Percentiles rank a stretch among this genome's conserved stretches.
phyloP scores from a whole-genome alignment of 1,139 yeast genomes.

The Geotrichum cucujoidarum region DNA sequence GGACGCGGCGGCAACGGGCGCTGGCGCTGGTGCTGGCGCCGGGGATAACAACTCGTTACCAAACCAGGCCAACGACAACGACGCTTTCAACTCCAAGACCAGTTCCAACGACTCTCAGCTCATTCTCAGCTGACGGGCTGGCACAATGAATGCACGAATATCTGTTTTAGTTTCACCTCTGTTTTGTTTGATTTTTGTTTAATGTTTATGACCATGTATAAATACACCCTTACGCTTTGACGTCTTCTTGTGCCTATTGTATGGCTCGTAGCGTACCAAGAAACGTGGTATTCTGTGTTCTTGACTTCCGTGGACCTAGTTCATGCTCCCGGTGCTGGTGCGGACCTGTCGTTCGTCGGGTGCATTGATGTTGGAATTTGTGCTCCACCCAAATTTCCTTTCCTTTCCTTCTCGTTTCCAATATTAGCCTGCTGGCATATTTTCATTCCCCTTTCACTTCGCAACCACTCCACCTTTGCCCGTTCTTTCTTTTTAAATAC shows the following conservation, averaged over 20 bases:
- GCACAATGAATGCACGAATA: not conserved
- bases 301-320: too few species aligned
- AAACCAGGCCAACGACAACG: not conserved
- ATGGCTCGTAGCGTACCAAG: too few species aligned
- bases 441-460: not conserved
- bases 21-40: not conserved
- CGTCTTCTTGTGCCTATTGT: too few species aligned
- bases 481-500: not conserved
- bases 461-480: not conserved
- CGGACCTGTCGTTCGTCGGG: too few species aligned
- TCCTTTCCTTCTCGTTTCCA: not conserved
- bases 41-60: not conserved
- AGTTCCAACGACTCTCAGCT: too few species aligned
- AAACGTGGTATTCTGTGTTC: too few species aligned
- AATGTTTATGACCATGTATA: conserved; percentile 1
- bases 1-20: not conserved
- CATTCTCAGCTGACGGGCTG: not conserved
- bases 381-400: not conserved
- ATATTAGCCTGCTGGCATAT: too few species aligned
- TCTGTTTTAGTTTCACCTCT: not conserved
- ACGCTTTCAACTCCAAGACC: too few species aligned
- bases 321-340: too few species aligned
- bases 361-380: too few species aligned
- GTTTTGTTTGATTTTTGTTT: conserved; percentile 11
- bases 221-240: too few species aligned